Conservation (phyloP, 2,329 filamentous ascomycete genomes). For the Lithohypha guttulata region DNA sequence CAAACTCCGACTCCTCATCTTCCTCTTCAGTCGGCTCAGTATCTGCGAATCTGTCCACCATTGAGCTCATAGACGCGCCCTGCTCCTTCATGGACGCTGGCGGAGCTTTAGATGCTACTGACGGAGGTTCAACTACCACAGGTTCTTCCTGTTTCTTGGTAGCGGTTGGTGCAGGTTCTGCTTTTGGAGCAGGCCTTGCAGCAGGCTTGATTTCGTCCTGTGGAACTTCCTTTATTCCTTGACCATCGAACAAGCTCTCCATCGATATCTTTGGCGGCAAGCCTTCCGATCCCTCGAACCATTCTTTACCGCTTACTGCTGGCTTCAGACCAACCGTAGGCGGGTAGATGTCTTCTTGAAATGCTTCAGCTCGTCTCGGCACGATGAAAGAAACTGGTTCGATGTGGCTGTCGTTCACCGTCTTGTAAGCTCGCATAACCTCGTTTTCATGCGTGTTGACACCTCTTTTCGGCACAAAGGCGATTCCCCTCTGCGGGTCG, state of each 20-base stretch:
- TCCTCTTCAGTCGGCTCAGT: conserved; percentile 53
- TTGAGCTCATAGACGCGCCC: conserved; percentile 71
- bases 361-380: conserved; percentile 80
- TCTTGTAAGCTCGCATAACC: conserved; percentile 92
- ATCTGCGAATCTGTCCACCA: conserved; percentile 80
- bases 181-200: conserved; percentile 31
- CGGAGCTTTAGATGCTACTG: conserved; percentile 35
- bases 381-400: conserved; percentile 98
- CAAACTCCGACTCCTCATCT: conserved; percentile 64
- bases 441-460: conserved; percentile 97
- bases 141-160: conserved; percentile 44
- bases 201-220: conserved; percentile 43
- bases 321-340: conserved; percentile 71
- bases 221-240: conserved; percentile 64
- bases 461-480: conserved; percentile 87
- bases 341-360: conserved; percentile 95
- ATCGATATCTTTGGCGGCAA: conserved; percentile 87
- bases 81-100: conserved; percentile 71
- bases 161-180: conserved; percentile 35
- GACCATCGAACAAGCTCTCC: conserved; percentile 81
- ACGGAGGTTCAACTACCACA: conserved; percentile 22
- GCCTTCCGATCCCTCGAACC: conserved; percentile 74
- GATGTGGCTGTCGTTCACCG: conserved; percentile 85
- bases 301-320: conserved; percentile 68
- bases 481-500: conserved; percentile 88